A percentile compares a stretch with the other conserved stretches of the same genome.
These are phyloP conservation scores for Ottelia alismoides DNA, from an alignment of 106 monocot genomes.

Conservation along the genomic window DNA sequence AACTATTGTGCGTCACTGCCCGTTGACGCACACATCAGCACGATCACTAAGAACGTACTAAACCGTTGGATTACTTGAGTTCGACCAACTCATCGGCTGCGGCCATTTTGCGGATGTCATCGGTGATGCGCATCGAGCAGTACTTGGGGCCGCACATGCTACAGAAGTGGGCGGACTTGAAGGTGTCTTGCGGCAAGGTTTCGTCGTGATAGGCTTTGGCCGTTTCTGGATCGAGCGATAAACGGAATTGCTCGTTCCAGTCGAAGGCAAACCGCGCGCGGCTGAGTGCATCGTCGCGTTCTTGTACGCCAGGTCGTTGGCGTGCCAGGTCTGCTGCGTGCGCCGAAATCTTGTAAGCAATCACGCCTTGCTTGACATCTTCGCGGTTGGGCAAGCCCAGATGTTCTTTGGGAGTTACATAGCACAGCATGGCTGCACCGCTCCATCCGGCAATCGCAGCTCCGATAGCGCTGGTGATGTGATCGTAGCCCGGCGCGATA, in stretches of 20 bases:
- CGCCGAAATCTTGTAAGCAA: constrained; percentile 90
- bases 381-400: constrained; percentile 94
- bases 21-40: no score
- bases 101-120: constrained; percentile 92
- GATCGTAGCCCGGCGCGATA: constrained; percentile 99
- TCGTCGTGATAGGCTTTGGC: constrained; percentile 97
- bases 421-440: constrained; percentile 94
- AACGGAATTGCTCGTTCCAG: constrained; percentile 97
- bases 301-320: constrained; percentile 77
- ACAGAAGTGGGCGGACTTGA: constrained; percentile 97
- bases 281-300: constrained; percentile 94
- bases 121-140: constrained; percentile 98
- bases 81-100: no score
- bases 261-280: constrained; percentile 96
- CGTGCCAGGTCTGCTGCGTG: constrained; percentile 96
- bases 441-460: constrained; percentile 94
- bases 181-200: constrained; percentile 83
- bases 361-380: constrained; percentile 94
- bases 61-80: no score
- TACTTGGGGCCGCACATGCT: constrained; percentile 99
- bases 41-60: no score
- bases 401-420: constrained; percentile 98
- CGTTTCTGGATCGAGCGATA: constrained; percentile 90
- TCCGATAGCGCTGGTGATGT: constrained; percentile 95
- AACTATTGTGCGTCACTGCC: no score